Evolutionary conservation across 78 protist species (phyloP), one percentile per base, ranked within the genome.

Genomic region (Salpingoeca rosetta): DNA sequence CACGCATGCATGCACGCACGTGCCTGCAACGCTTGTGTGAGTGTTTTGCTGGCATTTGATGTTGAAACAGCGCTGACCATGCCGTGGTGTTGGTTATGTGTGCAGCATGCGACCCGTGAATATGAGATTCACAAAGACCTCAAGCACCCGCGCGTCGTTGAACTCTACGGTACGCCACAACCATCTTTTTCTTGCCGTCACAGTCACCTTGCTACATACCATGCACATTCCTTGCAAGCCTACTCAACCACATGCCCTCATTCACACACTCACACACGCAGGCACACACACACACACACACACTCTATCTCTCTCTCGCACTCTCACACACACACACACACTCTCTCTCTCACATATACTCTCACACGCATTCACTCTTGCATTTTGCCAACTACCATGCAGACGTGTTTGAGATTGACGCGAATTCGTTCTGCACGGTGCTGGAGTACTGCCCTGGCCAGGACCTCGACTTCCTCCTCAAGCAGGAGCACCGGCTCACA

Each of bases 91-190:
- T 12, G 3, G 17, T 38, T 22, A 1, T 2, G 42, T 35, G 24
- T 31, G 41, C 43, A 57, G 65, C 98, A 96, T 40, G 95, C 94
- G 26, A 25, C n/a, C 56, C 85, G 98, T 26, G 98, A 96, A 88
- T 81, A 73, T 73, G 38, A 92, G 27, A 96, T 96, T 82, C 97
- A 93, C 40, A 10, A 56, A 1, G 35, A 0, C 31, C 40, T 93
- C 42, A 0, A 35, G 26, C 96, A 95, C 82, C 90, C 85, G 25
- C 87, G 91, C 45, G 38, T 96, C 31, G 97, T 96, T 22, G 28
- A 36, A 36, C 85, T 93, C n/a, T 56, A 28, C 31, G 65, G 65
- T 51, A 51, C 7, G 65, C 65, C 31, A n/a, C n/a, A n/a, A n/a
- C n/a, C n/a, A n/a, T n/a, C n/a, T n/a, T n/a, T n/a, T n/a, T n/a